These are phyloP conservation scores for Aspergillus affinis DNA, from an alignment of 495 filamentous ascomycete species.

Conservation along the genomic window DNA sequence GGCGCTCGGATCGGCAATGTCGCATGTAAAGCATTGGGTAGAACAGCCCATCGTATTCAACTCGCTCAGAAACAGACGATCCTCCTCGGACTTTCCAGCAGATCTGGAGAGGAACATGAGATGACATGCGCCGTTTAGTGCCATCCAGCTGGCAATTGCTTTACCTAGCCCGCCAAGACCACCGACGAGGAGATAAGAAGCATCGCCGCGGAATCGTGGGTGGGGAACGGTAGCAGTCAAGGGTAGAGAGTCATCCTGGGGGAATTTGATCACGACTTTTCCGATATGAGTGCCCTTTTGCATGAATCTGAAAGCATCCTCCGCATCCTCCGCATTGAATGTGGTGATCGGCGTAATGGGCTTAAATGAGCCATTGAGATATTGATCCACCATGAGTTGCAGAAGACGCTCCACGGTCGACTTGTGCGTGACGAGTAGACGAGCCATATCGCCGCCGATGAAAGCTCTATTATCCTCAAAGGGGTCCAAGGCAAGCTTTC, in stretches of 20 bases:
- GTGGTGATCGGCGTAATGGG: constrained; percentile 39
- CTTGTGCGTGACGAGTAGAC: neutral
- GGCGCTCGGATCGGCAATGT: constrained; percentile 16
- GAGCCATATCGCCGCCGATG: constrained; percentile 21
- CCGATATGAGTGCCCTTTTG: constrained; percentile 41
- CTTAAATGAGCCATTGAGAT: constrained; percentile 25
- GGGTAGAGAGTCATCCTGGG: constrained; percentile 6
- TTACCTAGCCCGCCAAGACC: constrained; percentile 59
- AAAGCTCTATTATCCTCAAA: constrained; percentile 39
- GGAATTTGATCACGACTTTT: constrained; percentile 29
- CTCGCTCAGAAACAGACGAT: constrained; percentile 36
- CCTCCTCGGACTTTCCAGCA: constrained; percentile 14
- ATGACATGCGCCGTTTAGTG: constrained; percentile 51
- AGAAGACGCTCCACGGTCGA: neutral
- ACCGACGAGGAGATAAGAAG: constrained; percentile 43
- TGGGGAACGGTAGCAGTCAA: neutral
- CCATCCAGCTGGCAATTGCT: constrained; percentile 58
- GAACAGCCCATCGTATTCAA: constrained; percentile 31
- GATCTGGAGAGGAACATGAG: constrained; percentile 47
- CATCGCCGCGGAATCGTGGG: constrained; percentile 12
- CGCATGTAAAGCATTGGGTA: constrained; percentile 21
- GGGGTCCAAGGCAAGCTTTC: constrained; percentile 27
- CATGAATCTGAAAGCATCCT: constrained; percentile 49
- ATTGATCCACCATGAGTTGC: constrained; percentile 27
- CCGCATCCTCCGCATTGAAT: constrained; percentile 39